These are phyloP conservation scores for Tritrichomonas foetus DNA, from an alignment of 208 protist species.

Conservation along the genomic window DNA sequence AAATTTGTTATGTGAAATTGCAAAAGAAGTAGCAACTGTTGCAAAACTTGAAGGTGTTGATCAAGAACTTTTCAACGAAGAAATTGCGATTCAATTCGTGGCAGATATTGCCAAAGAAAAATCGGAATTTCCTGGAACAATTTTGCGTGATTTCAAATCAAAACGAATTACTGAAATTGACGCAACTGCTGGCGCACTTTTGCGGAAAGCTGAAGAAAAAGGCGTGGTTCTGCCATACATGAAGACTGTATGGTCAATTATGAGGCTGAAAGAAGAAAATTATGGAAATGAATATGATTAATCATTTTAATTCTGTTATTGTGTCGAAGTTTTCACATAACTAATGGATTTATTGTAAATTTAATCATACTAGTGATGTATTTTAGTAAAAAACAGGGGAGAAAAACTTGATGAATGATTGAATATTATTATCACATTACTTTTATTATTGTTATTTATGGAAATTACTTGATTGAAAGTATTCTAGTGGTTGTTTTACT, in stretches of 20 bases:
- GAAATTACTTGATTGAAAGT: no score
- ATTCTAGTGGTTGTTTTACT: no score
- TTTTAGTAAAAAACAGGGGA: no score
- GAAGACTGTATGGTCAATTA: neutral
- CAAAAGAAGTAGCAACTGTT: neutral
- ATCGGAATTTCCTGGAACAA: neutral
- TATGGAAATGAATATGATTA: neutral
- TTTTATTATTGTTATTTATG: no score
- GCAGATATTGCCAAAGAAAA: neutral
- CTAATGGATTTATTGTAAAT: no score
- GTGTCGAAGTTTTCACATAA: no score
- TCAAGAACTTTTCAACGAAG: neutral
- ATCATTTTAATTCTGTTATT: no score
- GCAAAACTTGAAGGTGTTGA: neutral
- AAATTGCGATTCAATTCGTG: neutral
- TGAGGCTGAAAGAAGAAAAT: neutral
- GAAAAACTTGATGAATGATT: no score
- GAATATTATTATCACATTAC: no score
- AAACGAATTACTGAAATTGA: neutral
- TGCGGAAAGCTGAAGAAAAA: neutral
- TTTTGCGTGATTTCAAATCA: neutral
- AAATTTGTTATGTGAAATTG: neutral
- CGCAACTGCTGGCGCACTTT: neutral
- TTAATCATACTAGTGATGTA: no score
- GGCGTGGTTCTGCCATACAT: neutral